Conservation (phyloP, 2,329 filamentous ascomycete species). For the Sporothrix pallida region DNA sequence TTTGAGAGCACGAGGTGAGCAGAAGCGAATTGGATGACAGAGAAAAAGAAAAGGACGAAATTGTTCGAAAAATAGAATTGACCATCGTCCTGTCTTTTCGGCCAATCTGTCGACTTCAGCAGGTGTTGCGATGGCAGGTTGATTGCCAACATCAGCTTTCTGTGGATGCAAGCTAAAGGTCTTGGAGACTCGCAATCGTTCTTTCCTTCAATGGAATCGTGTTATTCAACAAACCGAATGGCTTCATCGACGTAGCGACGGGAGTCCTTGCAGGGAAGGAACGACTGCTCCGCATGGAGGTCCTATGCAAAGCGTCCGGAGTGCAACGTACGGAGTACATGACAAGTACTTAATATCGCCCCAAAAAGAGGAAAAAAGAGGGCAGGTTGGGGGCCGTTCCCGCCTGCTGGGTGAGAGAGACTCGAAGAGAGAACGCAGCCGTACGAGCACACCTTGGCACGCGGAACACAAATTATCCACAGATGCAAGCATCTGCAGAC, state of each 20-base stretch:
- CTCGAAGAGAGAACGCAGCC: not conserved
- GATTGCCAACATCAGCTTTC: not conserved
- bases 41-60: not conserved
- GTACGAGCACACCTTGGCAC: constrained; percentile 1
- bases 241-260: not conserved
- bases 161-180: not conserved
- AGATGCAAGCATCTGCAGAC: not conserved
- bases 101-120: not conserved
- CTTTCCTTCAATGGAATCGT: not conserved
- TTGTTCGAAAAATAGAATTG: not conserved
- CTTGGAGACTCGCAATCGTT: not conserved
- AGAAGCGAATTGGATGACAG: not conserved
- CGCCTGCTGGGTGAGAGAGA: not conserved
- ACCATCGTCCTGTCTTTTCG: constrained; percentile 5
- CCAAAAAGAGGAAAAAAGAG: not conserved
- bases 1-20: constrained; percentile 21
- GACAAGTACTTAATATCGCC: not conserved
- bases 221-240: not conserved
- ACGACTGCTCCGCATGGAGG: constrained; percentile 17
- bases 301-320: not conserved
- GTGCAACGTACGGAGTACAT: constrained; percentile 12
- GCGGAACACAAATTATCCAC: not conserved
- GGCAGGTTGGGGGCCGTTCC: constrained; percentile 1
- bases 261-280: not conserved
- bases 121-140: not conserved